Evolutionary conservation across 176 grass and related monocot genomes (phyloP), one percentile per base, ranked within the genome.

Genomic region (Coix lacrymajobi): DNA sequence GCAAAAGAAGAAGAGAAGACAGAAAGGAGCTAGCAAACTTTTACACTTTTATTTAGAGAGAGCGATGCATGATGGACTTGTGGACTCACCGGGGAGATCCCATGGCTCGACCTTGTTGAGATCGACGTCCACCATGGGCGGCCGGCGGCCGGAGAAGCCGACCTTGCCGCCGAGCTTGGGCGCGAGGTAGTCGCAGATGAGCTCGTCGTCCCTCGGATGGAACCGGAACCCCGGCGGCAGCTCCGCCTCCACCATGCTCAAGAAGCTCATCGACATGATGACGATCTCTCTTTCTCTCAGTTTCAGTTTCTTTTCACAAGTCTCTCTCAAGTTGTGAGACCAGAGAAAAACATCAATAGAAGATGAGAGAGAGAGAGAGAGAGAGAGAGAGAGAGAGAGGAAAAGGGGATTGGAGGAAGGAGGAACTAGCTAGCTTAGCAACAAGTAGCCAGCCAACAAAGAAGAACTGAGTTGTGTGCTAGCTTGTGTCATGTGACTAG

Each of bases 81-180:
- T 22, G 32, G 44, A 69, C 88, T 97, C 41, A 98, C 96, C 92
- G 4, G 96, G 96, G 66, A 95, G 93, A 26, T 95, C 96, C 93
- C 93, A 98, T 29, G 96, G 96, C 79, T 98, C 96, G 4, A 94
- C 94, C 87, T 90, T 95, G 93, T 98, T 98, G 79, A 98, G 87
- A 49, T 98, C 92, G 67, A 98, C 89, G 67, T 89, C 87, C 41
- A 95, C 85, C 89, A 98, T 85, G 73, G 85, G 87, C 3, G 88
- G 90, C 7, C 66, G 77, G 73, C 80, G 45, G 74, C 71, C 71
- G 62, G 85, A 79, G 70, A 83, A 83, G 41, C 70, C 78, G 56
- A 73, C 69, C 71, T 85, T 87, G 75, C 38, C 73, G 52, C 67
- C 61, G 73, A 93, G 34, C 86, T 95, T 95, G 37, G 88, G 87